phyloP scores from a whole-genome alignment of 1,284 basidiomycete species.

The Moesziomyces globuligerus region DNA sequence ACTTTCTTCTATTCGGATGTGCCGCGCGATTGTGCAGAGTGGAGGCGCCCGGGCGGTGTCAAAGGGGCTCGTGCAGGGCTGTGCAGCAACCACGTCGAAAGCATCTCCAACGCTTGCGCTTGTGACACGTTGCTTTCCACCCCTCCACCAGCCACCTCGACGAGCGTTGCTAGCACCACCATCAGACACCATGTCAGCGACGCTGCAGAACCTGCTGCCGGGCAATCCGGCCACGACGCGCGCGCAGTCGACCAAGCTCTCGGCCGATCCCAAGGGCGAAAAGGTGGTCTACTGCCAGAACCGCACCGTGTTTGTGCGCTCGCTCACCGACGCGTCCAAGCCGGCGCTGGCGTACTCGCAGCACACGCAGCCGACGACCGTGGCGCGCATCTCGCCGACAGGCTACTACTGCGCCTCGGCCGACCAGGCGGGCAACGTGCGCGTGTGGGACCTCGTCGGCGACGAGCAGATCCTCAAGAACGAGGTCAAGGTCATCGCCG shows the following conservation, averaged over 20 bases:
- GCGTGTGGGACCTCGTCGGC: conserved; percentile 92
- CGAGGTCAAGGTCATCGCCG: conserved; percentile 76
- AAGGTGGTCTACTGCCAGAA: conserved; percentile 84
- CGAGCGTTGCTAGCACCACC: neutral
- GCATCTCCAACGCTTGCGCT: too few species aligned
- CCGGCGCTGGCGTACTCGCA: conserved; percentile 74
- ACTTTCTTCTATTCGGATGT: conserved; percentile 6
- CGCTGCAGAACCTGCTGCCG: conserved; percentile 29
- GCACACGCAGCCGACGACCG: conserved; percentile 85
- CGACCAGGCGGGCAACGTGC: conserved; percentile 69
- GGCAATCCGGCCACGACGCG: conserved; percentile 69
- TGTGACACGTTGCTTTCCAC: too few species aligned
- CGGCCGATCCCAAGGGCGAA: conserved; percentile 76
- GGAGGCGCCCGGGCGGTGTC: neutral
- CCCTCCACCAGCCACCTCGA: too few species aligned
- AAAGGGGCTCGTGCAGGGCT: neutral
- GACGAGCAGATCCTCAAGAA: conserved; percentile 85
- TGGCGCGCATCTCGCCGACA: conserved; percentile 90
- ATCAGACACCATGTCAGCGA: conserved; percentile 39
- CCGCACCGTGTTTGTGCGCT: conserved; percentile 74
- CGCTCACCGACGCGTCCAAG: conserved; percentile 69
- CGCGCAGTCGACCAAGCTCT: conserved; percentile 82
- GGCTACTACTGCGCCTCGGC: conserved; percentile 92
- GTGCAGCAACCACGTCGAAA: neutral
- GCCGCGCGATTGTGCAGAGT: neutral